phyloP scores from a whole-genome alignment of 441 rosid genomes.

The Melastoma candidum region DNA sequence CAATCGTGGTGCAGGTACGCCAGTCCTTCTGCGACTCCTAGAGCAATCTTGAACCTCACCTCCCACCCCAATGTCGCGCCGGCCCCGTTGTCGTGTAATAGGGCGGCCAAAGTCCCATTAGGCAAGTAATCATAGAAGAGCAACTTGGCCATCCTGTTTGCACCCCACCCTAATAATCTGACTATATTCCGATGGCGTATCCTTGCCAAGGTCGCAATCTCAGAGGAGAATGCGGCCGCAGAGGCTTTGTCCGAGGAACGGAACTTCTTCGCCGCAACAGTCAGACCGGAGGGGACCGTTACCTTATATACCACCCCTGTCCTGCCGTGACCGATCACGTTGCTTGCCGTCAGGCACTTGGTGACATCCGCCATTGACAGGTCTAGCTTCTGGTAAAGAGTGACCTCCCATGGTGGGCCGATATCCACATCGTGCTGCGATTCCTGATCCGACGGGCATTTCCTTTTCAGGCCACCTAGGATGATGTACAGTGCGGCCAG shows the following conservation, averaged over 20 bases:
- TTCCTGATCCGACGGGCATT: slow-evolving; percentile 14
- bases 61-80: slow-evolving; percentile 50
- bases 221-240: slow-evolving; percentile 64
- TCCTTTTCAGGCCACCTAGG: slow-evolving; percentile 29
- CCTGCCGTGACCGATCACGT: slow-evolving; percentile 67
- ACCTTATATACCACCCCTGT: slow-evolving; percentile 74
- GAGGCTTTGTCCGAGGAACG: slow-evolving; percentile 37
- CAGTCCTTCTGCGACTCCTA: slow-evolving; percentile 75
- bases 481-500: slow-evolving; percentile 68
- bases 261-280: slow-evolving; percentile 64
- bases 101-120: slow-evolving; percentile 49
- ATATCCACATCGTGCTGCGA: slow-evolving; percentile 31
- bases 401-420: slow-evolving; percentile 81
- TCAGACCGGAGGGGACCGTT: slow-evolving; percentile 34
- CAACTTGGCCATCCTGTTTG: slow-evolving; percentile 54
- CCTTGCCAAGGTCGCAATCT: slow-evolving; percentile 57
- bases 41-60: slow-evolving; percentile 51
- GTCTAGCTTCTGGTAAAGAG: slow-evolving; percentile 75
- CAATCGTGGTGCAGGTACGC: slow-evolving; percentile 88
- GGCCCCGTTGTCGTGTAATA: slow-evolving; percentile 37
- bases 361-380: slow-evolving; percentile 58
- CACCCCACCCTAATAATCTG: slow-evolving; percentile 73
- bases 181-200: slow-evolving; percentile 87
- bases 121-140: slow-evolving; percentile 64
- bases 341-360: slow-evolving; percentile 36